Base-by-base conservation (phyloP, 176 grass and related monocot species). In the Oryza australiensis region DNA sequence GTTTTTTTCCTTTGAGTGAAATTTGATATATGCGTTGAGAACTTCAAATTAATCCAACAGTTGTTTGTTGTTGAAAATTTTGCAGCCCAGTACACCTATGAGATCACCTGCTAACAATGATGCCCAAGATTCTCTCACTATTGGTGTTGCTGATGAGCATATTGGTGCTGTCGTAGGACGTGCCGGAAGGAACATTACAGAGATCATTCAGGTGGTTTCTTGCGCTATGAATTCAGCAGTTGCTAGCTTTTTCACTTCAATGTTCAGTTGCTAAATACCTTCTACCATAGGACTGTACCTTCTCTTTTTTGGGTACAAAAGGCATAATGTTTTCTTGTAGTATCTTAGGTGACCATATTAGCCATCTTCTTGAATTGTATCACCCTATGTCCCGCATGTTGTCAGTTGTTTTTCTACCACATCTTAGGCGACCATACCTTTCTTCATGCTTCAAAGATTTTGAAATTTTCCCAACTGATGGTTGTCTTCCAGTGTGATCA, bases 111-210 rank as follows among this genome's bases (percentile, higher is more conserved):
- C 53, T 68, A 82, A 74, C 79, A 86, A 80, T 79, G 89, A 87
- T 65, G 83, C 49, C 37, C 91, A 86, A 35, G 84, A 91, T 13
- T 92, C 96, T 33, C 55, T 80, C 37, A 95, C 96, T 51, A 93
- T 99, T 37, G 87, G 88, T 74, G 32, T 99, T n/a, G 90, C 96
- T 1, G 96, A 99, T 9, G 93, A 99, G 75, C 89, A 95, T 87
- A 92, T 99, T 7, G 93, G 96, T 64, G 91, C 96, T 79, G 85
- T 99, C 66, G 89, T 99, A 27, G 96, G 96, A 26, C 83, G 80
- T 81, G 90, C 59, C 22, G 96, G 96, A 42, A 95, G 93, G 74
- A 99, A 91, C 59, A 95, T 99, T 85, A 92, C 41, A 26, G 96
- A 95, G 82, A 99, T 99, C 65, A 88, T 84, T 63, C 93, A 95